Percentiles rank a stretch among this genome's conserved stretches.
These are phyloP conservation scores for Colletotrichum sp. DNA, from an alignment of 2,329 filamentous ascomycete species.

Conservation along the genomic window DNA sequence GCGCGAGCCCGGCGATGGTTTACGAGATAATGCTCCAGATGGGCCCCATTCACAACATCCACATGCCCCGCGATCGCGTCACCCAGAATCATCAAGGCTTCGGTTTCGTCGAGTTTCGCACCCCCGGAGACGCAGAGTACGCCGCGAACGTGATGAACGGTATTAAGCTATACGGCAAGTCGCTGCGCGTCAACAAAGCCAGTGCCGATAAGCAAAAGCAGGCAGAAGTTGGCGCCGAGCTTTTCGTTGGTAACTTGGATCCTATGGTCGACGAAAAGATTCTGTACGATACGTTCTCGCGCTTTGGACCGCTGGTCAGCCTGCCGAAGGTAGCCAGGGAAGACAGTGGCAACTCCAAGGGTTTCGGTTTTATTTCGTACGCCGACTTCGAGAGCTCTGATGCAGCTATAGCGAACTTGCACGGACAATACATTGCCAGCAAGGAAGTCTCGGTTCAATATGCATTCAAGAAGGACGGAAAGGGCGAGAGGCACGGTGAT, in stretches of 20 bases:
- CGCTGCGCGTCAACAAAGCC: slow-evolving; percentile 94
- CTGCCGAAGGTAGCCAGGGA: slow-evolving; percentile 93
- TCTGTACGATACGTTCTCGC: slow-evolving; percentile 90
- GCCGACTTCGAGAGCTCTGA: slow-evolving; percentile 93
- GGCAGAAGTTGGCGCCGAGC: slow-evolving; percentile 92
- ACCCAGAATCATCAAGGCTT: slow-evolving; percentile 97
- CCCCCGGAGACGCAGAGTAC: slow-evolving; percentile 95
- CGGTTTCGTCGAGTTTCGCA: slow-evolving; percentile 98
- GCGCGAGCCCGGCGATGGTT: slow-evolving; percentile 85
- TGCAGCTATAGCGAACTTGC: slow-evolving; percentile 88
- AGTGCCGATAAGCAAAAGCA: slow-evolving; percentile 92
- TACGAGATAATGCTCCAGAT: slow-evolving; percentile 99
- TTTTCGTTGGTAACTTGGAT: slow-evolving; percentile 96
- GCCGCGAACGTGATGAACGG: slow-evolving; percentile 97
- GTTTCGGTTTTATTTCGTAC: slow-evolving; percentile 95
- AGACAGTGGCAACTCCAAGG: slow-evolving; percentile 86
- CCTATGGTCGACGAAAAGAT: slow-evolving; percentile 94
- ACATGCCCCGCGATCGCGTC: slow-evolving; percentile 97
- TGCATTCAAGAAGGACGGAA: slow-evolving; percentile 99
- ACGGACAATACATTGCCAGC: slow-evolving; percentile 95
- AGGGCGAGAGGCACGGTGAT: slow-evolving; percentile 95
- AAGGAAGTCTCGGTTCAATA: slow-evolving; percentile 97
- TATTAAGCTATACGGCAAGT: slow-evolving; percentile 90
- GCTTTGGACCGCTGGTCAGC: slow-evolving; percentile 85
- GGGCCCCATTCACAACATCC: slow-evolving; percentile 96